Evolutionary conservation across 257 asterid species (phyloP).

Genomic region (Plantago major): DNA sequence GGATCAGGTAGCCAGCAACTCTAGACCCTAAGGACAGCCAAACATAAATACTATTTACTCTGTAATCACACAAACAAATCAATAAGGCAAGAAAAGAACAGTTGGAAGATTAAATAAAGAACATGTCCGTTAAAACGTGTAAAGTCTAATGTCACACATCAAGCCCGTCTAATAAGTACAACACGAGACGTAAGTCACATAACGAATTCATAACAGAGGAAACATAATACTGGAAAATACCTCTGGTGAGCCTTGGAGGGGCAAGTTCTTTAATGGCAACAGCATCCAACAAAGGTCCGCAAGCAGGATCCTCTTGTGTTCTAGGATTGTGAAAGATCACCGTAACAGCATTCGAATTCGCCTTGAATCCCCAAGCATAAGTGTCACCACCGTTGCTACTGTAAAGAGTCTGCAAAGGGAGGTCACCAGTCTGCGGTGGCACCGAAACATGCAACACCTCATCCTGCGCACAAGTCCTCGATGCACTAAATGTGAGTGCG

Average conservation of each 20-base stretch:
- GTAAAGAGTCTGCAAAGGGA: slow-evolving; percentile 79
- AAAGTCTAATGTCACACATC: too few species aligned
- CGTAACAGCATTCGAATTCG: slow-evolving; percentile 40
- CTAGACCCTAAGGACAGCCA: too few species aligned
- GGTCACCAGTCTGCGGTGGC: slow-evolving; percentile 61
- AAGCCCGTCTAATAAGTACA: neutral
- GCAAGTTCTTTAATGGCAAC: slow-evolving; percentile 77
- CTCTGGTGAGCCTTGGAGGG: slow-evolving; percentile 48
- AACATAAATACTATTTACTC: too few species aligned
- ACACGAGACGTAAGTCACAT: neutral
- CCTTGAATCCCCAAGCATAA: slow-evolving; percentile 78
- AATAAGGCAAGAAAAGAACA: neutral
- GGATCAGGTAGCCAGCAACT: too few species aligned
- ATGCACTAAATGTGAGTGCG: slow-evolving; percentile 86
- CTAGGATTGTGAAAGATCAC: slow-evolving; percentile 70
- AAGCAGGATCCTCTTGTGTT: slow-evolving; percentile 76
- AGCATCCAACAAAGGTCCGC: slow-evolving; percentile 86
- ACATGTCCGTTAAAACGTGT: neutral
- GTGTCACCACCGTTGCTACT: slow-evolving; percentile 76
- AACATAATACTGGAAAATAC: slow-evolving; percentile 18
- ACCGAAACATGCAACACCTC: slow-evolving; percentile 75
- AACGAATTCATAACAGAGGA: neutral
- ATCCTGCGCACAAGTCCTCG: slow-evolving; percentile 86
- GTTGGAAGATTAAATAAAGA: neutral
- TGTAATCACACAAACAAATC: neutral